phyloP scores from a whole-genome alignment of 176 grass and related monocot genomes.

The Eragrostis curvula region DNA sequence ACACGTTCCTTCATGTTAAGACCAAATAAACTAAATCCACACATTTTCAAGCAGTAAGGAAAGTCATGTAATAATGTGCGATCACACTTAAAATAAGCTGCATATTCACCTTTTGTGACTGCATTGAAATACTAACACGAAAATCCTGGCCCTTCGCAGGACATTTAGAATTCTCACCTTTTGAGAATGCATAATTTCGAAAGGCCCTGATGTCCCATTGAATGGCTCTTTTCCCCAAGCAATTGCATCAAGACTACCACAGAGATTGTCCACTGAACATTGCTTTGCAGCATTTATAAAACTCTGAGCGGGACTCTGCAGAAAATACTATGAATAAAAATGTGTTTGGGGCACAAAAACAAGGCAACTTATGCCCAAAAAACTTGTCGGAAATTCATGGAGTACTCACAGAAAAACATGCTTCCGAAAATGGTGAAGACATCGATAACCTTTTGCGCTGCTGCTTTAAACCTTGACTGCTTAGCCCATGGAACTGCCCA shows the following conservation, averaged over 20 bases:
- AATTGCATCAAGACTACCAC: constrained; percentile 78
- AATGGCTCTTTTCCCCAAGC: constrained; percentile 91
- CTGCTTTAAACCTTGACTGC: constrained; percentile 71
- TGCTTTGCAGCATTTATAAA: constrained; percentile 91
- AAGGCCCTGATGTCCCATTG: constrained; percentile 75
- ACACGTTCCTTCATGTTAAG: not conserved
- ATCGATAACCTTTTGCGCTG: constrained; percentile 61
- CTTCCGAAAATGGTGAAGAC: constrained; percentile 92
- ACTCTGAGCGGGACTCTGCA: constrained; percentile 78
- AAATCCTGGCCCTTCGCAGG: constrained; percentile 21
- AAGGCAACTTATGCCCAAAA: constrained; percentile 29
- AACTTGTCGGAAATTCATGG: constrained; percentile 18
- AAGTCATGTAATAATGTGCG: not conserved
- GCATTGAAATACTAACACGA: not conserved
- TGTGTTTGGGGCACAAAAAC: constrained; percentile 11
- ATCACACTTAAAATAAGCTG: constrained; percentile 16
- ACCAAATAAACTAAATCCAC: constrained; percentile 29
- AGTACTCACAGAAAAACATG: constrained; percentile 90
- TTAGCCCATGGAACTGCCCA: constrained; percentile 82
- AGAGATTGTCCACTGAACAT: constrained; percentile 69
- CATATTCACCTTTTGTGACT: not conserved
- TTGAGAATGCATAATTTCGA: constrained; percentile 67
- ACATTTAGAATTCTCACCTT: constrained; percentile 54
- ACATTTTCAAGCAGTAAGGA: constrained; percentile 20
- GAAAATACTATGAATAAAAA: constrained; percentile 37